Base-by-base conservation (phyloP, 441 rosid species). In the Omphalea diandra region DNA sequence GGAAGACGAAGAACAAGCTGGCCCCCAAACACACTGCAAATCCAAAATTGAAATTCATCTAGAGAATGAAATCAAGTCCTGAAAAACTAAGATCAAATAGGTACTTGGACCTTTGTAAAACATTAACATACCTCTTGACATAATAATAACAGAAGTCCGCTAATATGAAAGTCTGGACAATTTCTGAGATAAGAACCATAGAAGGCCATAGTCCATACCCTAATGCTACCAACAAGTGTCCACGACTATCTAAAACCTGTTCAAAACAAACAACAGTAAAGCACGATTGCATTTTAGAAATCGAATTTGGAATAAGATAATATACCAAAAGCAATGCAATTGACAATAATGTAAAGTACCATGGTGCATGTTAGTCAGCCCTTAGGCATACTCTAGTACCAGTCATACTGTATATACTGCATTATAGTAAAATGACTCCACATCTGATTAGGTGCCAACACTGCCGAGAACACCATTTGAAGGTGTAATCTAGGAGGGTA, bases 141-240 rank as follows among this genome's bases (percentile, higher is more conserved):
- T 94, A 94, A 80, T 94, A 94, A 76, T 94, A 94, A 77, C 98
- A 94, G 87, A 94, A 94, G 76, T 94, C 98, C 0, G 98, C 98
- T 72, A 94, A 78, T 80, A 94, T 94, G 86, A 94, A 94, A 66
- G 98, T 94, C 77, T 94, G 98, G 43, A 94, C 98, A 63, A 94
- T 92, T 82, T 94, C 98, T 0, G 98, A 88, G 71, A 94, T 87
- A 5, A 94, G 94, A 83, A 94, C 98, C 97, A 94, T 91, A 3
- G 97, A 90, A 67, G 98, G 98, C 98, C 98, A 94, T 58, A 94
- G 74, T 76, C 98, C 98, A 71, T 90, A 88, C 64, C 98, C 98
- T 79, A 94, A 82, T 22, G 98, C 97, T 18, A 92, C 97, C 75
- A 94, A 84, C 80, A 94, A 85, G 64, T 87, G 91, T 40, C 98